Percentiles rank a stretch among this genome's conserved stretches.
Conservation (phyloP, 2,329 filamentous ascomycete species). For the Fusarium napiforme region DNA sequence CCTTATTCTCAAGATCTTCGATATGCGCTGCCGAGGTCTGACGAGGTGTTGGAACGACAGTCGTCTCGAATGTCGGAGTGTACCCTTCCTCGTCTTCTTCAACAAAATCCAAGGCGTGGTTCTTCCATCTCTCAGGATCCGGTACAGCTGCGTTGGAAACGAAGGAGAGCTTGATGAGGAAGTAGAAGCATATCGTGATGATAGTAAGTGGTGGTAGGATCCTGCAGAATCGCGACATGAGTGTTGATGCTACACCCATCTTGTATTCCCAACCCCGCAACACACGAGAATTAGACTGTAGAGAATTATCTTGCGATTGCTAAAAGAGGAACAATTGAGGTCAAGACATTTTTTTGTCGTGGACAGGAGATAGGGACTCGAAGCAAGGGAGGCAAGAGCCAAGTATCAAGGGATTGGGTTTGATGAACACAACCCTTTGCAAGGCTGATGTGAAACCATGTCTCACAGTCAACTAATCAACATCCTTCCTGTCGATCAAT, state of each 20-base stretch:
- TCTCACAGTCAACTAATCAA: neutral
- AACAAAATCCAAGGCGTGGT: neutral
- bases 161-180: neutral
- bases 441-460: conserved; percentile 10
- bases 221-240: neutral
- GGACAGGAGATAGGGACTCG: neutral
- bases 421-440: conserved; percentile 1
- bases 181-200: neutral
- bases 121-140: neutral
- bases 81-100: neutral
- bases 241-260: conserved; percentile 3
- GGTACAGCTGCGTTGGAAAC: neutral
- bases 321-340: neutral
- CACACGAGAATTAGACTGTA: neutral
- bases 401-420: neutral
- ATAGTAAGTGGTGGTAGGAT: neutral
- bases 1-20: conserved; percentile 6
- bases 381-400: neutral
- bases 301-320: rapidly evolving
- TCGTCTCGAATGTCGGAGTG: neutral
- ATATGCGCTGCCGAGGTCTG: neutral
- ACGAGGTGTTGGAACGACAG: neutral
- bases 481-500: neutral
- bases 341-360: neutral
- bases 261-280: neutral